Conservation (phyloP, 352 stramenopile genomes). For the Pythium aphanidermatum region DNA sequence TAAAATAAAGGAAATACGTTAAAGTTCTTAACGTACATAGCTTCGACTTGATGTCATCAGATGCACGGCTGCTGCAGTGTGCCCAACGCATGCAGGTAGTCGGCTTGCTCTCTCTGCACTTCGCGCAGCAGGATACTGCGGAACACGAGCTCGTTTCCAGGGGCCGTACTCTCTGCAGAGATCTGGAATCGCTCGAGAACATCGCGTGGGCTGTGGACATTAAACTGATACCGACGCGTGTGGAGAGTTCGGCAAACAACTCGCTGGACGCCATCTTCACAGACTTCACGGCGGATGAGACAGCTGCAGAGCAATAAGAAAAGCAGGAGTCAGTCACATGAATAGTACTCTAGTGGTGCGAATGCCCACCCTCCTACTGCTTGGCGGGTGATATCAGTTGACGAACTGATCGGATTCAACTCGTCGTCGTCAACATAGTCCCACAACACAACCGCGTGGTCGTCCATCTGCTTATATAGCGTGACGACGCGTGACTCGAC, state of each 20-base stretch:
- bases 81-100: not conserved
- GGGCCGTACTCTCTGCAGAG: not conserved
- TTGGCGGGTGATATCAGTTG: slow-evolving; percentile 21
- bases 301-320: not conserved
- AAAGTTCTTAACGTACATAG: no score
- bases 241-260: slow-evolving; percentile 1
- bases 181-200: not conserved
- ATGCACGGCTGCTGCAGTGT: no score
- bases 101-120: not conserved
- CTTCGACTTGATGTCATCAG: no score
- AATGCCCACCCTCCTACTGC: slow-evolving; percentile 11
- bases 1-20: no score
- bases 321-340: not conserved
- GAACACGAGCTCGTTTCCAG: slow-evolving; percentile 1
- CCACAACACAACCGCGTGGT: slow-evolving; percentile 24
- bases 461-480: slow-evolving; percentile 21
- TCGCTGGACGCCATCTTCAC: slow-evolving; percentile 7
- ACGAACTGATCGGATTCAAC: slow-evolving; percentile 10
- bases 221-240: slow-evolving; percentile 7
- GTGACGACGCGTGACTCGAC: slow-evolving; percentile 25
- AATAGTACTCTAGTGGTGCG: no score
- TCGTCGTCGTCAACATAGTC: slow-evolving; percentile 31
- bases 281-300: slow-evolving; percentile 8
- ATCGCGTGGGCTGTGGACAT: not conserved
- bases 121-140: not conserved